phyloP scores from a whole-genome alignment of 176 grass and related monocot species.

The Oryza meridionalis region DNA sequence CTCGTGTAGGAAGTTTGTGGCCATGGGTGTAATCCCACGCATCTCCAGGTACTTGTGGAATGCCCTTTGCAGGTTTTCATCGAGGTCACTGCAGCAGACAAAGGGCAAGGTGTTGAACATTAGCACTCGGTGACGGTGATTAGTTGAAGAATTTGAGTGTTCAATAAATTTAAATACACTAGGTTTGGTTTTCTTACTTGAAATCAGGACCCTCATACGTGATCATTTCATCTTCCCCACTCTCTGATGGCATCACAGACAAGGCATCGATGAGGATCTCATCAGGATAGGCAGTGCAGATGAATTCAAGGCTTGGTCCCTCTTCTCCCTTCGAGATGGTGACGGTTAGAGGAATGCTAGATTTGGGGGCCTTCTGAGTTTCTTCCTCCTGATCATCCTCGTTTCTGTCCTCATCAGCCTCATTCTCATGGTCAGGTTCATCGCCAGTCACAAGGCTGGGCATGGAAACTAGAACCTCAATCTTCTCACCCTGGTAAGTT shows the following conservation, averaged over 20 bases:
- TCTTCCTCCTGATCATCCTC: slow-evolving; percentile 34
- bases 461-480: slow-evolving; percentile 82
- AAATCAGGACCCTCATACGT: slow-evolving; percentile 93
- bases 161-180: neutral
- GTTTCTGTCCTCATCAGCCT: slow-evolving; percentile 14
- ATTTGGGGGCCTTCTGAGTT: slow-evolving; percentile 39
- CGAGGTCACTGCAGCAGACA: slow-evolving; percentile 70
- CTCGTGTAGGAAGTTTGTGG: slow-evolving; percentile 90
- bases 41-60: slow-evolving; percentile 95
- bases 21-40: slow-evolving; percentile 70
- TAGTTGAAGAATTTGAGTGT: neutral
- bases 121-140: neutral
- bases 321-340: slow-evolving; percentile 59
- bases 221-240: slow-evolving; percentile 52
- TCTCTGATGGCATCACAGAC: slow-evolving; percentile 44
- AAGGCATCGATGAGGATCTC: slow-evolving; percentile 80
- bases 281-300: slow-evolving; percentile 80
- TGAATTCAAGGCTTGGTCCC: slow-evolving; percentile 62
- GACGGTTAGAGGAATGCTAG: slow-evolving; percentile 71
- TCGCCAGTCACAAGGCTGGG: slow-evolving; percentile 82
- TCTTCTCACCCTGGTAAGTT: slow-evolving; percentile 68
- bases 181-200: slow-evolving; percentile 52
- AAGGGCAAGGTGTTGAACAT: neutral
- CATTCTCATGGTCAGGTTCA: slow-evolving; percentile 56
- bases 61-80: slow-evolving; percentile 93